phyloP scores from a whole-genome alignment of 2,329 filamentous ascomycete genomes.

The Coniochaeta hoffmannii region DNA sequence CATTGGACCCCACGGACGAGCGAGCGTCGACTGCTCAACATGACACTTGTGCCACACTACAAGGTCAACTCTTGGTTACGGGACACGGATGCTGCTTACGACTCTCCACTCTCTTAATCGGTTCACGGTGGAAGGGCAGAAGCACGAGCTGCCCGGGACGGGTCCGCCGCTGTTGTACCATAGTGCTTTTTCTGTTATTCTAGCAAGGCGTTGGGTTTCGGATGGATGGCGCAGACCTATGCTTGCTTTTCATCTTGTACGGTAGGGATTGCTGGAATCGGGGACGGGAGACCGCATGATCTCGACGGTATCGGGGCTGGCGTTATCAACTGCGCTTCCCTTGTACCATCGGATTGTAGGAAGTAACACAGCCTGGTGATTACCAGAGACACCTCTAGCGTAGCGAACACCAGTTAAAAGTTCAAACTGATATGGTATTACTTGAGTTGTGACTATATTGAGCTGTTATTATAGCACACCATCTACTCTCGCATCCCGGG shows the following conservation, averaged over 20 bases:
- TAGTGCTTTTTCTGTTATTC: constrained; percentile 4
- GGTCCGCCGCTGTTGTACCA: not conserved
- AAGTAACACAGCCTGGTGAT: not conserved
- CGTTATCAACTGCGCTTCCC: not conserved
- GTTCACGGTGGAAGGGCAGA: not conserved
- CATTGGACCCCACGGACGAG: too few species aligned
- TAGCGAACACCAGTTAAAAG: not conserved
- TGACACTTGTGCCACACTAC: not conserved
- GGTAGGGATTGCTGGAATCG: not conserved
- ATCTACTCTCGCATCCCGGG: not conserved
- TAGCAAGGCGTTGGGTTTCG: constrained; percentile 5
- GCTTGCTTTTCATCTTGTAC: not conserved
- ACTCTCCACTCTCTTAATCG: not conserved
- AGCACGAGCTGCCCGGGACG: not conserved
- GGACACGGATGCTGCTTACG: not conserved
- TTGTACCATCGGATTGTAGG: not conserved
- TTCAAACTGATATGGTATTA: not conserved
- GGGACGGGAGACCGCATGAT: not conserved
- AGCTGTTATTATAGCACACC: not conserved
- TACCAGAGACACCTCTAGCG: not conserved
- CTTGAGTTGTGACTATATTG: not conserved
- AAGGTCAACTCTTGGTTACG: not conserved
- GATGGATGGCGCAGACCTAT: not conserved
- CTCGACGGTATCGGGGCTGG: not conserved
- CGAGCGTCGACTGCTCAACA: not conserved